Conservation (phyloP, 2,329 filamentous ascomycete species). For the Hypoxylon sp. region DNA sequence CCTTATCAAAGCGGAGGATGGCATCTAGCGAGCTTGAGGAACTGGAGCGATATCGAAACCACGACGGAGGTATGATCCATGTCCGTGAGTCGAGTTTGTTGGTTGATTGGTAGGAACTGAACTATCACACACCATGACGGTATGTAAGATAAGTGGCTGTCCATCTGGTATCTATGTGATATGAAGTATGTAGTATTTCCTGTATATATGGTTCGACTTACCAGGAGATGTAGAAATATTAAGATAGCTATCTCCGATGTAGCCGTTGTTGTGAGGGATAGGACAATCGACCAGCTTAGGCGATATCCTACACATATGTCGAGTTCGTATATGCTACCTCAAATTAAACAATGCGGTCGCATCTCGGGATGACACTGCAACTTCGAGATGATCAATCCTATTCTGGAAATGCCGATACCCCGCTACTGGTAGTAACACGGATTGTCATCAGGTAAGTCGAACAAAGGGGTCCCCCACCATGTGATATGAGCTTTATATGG, state of each 20-base stretch:
- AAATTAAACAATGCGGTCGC: not conserved
- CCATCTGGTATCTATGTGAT: not conserved
- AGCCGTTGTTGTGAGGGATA: not conserved
- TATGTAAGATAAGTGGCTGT: not conserved
- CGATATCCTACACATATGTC: not conserved
- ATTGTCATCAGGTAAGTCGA: not conserved
- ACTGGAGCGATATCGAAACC: not conserved
- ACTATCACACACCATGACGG: too few species aligned
- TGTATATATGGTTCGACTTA: not conserved
- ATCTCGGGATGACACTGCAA: constrained; percentile 7
- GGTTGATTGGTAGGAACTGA: not conserved
- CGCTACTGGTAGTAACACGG: constrained; percentile 15
- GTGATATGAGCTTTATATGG: not conserved
- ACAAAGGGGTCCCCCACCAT: not conserved
- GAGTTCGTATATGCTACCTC: not conserved
- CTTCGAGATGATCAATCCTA: not conserved
- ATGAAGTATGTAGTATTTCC: not conserved
- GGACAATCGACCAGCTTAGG: not conserved
- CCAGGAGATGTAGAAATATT: not conserved
- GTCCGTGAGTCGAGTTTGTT: too few species aligned
- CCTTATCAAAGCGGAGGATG: not conserved
- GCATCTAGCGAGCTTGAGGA: not conserved
- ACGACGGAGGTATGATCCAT: too few species aligned
- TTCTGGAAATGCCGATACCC: constrained; percentile 25
- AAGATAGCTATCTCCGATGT: not conserved